Conservation (phyloP, 2,329 filamentous ascomycete genomes). For the Pseudohalonectria lignicola region DNA sequence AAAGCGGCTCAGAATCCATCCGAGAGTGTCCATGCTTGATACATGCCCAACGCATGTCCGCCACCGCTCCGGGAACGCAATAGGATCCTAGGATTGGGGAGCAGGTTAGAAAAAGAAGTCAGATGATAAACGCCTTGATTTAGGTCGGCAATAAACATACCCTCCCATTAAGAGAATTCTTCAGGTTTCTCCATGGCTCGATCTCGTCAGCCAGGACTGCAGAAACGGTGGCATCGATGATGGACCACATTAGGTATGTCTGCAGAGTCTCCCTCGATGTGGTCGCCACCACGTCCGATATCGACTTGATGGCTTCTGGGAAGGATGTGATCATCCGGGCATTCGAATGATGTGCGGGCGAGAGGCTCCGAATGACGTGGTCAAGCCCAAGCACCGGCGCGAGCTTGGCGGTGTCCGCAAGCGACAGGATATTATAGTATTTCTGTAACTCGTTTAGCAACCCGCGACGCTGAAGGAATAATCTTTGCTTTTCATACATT, state of each 20-base stretch:
- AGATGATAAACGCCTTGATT: too few relatives aligned
- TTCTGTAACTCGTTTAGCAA: conserved; percentile 27
- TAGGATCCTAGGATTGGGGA: conserved; percentile 31
- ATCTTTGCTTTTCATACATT: background rate
- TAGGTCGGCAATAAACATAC: too few relatives aligned
- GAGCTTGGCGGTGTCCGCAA: conserved; percentile 34
- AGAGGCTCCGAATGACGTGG: conserved; percentile 31
- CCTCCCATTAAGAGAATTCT: conserved; percentile 42
- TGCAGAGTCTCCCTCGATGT: conserved; percentile 36
- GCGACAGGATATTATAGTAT: conserved; percentile 43
- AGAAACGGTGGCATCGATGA: conserved; percentile 32
- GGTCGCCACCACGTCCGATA: conserved; percentile 32
- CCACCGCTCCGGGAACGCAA: conserved; percentile 44
- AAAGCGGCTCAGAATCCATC: conserved; percentile 48
- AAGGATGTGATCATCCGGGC: conserved; percentile 39
- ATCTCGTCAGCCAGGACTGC: conserved; percentile 37
- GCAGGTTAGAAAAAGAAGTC: too few relatives aligned
- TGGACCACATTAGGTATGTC: conserved; percentile 44
- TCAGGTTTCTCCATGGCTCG: conserved; percentile 36
- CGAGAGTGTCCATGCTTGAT: conserved; percentile 30
- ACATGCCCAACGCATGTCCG: conserved; percentile 40
- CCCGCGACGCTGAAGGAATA: background rate
- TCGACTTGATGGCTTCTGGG: conserved; percentile 36
- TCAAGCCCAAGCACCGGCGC: conserved; percentile 36
- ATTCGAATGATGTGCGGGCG: conserved; percentile 28